Percentiles rank a stretch among this genome's conserved stretches.
These are phyloP conservation scores for Sclerotinia minor DNA, from an alignment of 2,329 filamentous ascomycete species.

Conservation along the genomic window DNA sequence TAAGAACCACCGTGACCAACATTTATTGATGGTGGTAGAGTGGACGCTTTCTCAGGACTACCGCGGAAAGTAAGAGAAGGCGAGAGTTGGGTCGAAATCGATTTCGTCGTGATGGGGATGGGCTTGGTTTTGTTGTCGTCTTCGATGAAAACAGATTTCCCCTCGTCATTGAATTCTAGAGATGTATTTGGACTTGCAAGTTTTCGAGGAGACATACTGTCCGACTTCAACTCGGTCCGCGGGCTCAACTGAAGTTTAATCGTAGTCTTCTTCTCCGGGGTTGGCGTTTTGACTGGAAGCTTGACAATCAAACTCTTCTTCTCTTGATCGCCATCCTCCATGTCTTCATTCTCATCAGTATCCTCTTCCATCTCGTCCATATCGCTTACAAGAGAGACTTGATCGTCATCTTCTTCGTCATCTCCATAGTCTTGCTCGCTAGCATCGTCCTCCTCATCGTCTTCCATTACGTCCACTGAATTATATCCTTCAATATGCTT, in stretches of 20 bases:
- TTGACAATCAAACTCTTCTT: slow-evolving; percentile 71
- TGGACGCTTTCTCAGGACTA: slow-evolving; percentile 58
- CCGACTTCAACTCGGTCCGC: slow-evolving; percentile 20
- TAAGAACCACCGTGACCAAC: slow-evolving; percentile 30
- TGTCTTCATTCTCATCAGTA: slow-evolving; percentile 44
- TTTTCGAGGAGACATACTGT: slow-evolving; percentile 24
- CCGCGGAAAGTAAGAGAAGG: slow-evolving; percentile 56
- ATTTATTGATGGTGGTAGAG: slow-evolving; percentile 34
- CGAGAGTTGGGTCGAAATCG: slow-evolving; percentile 23
- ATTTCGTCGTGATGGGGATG: slow-evolving; percentile 26
- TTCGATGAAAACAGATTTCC: slow-evolving; percentile 14
- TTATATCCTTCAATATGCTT: slow-evolving; percentile 55
- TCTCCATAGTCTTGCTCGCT: slow-evolving; percentile 73
- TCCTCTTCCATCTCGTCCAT: slow-evolving; percentile 58
- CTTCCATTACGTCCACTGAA: slow-evolving; percentile 59
- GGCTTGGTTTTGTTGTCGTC: slow-evolving; percentile 25
- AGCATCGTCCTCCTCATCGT: slow-evolving; percentile 63
- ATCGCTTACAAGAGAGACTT: slow-evolving; percentile 60
- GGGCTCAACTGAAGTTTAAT: slow-evolving; percentile 34
- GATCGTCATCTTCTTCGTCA: slow-evolving; percentile 69
- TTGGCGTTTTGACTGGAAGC: slow-evolving; percentile 53
- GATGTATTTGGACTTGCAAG: neutral
- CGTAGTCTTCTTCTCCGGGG: slow-evolving; percentile 38
- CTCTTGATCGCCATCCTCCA: slow-evolving; percentile 54
- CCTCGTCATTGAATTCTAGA: slow-evolving; percentile 13